Conservation (phyloP, 805 yeast genomes). For the Debaryomyces tyrocola region DNA sequence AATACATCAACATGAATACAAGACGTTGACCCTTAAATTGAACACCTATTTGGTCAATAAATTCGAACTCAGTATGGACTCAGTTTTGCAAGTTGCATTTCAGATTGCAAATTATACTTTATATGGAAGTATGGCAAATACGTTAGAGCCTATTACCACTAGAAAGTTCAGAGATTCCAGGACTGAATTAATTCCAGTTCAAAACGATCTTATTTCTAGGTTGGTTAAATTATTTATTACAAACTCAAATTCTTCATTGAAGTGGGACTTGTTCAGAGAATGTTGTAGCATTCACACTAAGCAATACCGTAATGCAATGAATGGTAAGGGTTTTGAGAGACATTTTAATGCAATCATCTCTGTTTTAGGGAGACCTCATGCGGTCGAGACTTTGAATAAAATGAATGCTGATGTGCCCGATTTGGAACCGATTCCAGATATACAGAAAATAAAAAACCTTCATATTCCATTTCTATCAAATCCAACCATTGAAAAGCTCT, state of each 20-base stretch:
- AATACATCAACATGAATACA: slow-evolving; percentile 57
- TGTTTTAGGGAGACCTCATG: slow-evolving; percentile 47
- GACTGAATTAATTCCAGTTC: slow-evolving; percentile 68
- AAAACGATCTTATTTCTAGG: slow-evolving; percentile 49
- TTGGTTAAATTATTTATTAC: slow-evolving; percentile 67
- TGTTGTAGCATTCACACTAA: slow-evolving; percentile 54
- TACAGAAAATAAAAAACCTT: slow-evolving; percentile 7
- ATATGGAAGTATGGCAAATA: slow-evolving; percentile 50
- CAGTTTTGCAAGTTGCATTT: slow-evolving; percentile 50
- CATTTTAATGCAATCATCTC: slow-evolving; percentile 67
- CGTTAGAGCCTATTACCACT: slow-evolving; percentile 64
- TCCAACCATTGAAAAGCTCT: slow-evolving; percentile 31
- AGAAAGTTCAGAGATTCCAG: slow-evolving; percentile 67
- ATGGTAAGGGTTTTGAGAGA: slow-evolving; percentile 70
- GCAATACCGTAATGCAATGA: slow-evolving; percentile 51
- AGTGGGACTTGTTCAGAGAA: slow-evolving; percentile 51
- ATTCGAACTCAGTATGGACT: slow-evolving; percentile 48
- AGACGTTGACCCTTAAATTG: slow-evolving; percentile 38
- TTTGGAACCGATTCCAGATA: slow-evolving; percentile 31
- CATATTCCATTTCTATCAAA: slow-evolving; percentile 35
- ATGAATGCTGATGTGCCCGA: slow-evolving; percentile 37
- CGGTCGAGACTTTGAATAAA: slow-evolving; percentile 36
- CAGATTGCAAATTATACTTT: slow-evolving; percentile 57
- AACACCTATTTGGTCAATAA: slow-evolving; percentile 37
- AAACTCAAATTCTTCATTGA: slow-evolving; percentile 42